Base-by-base conservation (phyloP, 2,329 filamentous ascomycete genomes). In the Neoarthrinium moseri region DNA sequence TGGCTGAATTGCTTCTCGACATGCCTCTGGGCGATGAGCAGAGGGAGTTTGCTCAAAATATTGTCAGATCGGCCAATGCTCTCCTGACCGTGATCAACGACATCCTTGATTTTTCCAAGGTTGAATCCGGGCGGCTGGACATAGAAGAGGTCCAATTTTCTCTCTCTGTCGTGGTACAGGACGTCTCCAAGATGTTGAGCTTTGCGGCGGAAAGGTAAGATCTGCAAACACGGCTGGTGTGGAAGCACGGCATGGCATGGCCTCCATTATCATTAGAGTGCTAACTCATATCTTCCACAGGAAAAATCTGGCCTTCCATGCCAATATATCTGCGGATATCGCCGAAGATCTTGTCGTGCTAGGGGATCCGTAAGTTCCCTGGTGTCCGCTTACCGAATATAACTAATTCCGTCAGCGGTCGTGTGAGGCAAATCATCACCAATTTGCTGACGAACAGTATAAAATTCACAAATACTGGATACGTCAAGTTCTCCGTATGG, bases 1-100 rank as follows among this genome's bases (percentile, higher is more conserved):
- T 91, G 86, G 81, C 84, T 1, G 87, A 91, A 56, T 70, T 92
- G 7, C 68, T 91, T 6, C 71, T 84, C 23, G 86, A 89, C 50
- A 87, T 83, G 59, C 67, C 80, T 13, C 66, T 91, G 20, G 75
- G 83, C 43, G 73, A 78, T n/a, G 87, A 91, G 54, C 86, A 90
- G 57, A 75, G 78, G 47, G 86, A 91, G 46, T 88, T 83, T 50
- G 84, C 87, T 3, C 85, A 89, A 53, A 90, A 89, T 50, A 89
- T 92, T 6, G 84, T 89, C 56, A 78, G 86, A 42, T 91, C 87
- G 5, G 88, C 86, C 0, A 91, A 92, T 52, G 89, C 87, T 2
- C 70, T 95, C 3, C 72, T 95, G 17, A 92, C 89, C 0, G 86
- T 95, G 32, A 95, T 95, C 65, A 95, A 95, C 58, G 90, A 95